Percentiles rank a stretch among this genome's conserved stretches.
phyloP scores from a whole-genome alignment of 1,139 yeast species.

The Pichia sp. region DNA sequence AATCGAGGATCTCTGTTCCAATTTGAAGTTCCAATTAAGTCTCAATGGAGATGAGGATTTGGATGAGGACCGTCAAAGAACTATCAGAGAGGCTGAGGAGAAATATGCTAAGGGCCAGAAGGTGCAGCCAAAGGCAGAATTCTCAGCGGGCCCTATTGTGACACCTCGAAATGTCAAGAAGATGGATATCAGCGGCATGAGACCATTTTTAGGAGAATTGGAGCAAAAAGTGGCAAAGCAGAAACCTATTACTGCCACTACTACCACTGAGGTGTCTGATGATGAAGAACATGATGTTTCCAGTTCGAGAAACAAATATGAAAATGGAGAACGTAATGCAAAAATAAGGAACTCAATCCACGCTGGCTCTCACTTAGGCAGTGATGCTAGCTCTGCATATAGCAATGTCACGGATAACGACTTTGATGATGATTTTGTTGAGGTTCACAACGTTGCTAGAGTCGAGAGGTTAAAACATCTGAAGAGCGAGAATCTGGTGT shows the following conservation, averaged over 20 bases:
- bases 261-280: not conserved
- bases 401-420: no score
- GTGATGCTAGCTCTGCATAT: no score
- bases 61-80: slow-evolving; percentile 26
- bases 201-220: slow-evolving; percentile 53
- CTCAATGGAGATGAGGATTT: slow-evolving; percentile 16
- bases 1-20: slow-evolving; percentile 21
- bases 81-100: slow-evolving; percentile 34
- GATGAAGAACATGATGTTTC: slow-evolving; percentile 3
- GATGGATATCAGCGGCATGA: slow-evolving; percentile 21
- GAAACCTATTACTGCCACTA: slow-evolving; percentile 18
- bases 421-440: slow-evolving; percentile 1
- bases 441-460: not conserved
- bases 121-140: slow-evolving; percentile 20
- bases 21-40: slow-evolving; percentile 21
- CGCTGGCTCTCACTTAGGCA: no score
- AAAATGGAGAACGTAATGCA: no score
- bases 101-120: slow-evolving; percentile 44
- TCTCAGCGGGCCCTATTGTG: slow-evolving; percentile 23
- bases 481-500: not conserved
- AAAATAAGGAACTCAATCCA: no score
- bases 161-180: slow-evolving; percentile 24
- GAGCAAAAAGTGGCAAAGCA: slow-evolving; percentile 41
- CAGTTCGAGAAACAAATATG: no score
- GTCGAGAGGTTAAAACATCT: not conserved